Evolutionary conservation across 2,329 filamentous ascomycete species (phyloP).

Genomic region (Lecanicillium sp.): DNA sequence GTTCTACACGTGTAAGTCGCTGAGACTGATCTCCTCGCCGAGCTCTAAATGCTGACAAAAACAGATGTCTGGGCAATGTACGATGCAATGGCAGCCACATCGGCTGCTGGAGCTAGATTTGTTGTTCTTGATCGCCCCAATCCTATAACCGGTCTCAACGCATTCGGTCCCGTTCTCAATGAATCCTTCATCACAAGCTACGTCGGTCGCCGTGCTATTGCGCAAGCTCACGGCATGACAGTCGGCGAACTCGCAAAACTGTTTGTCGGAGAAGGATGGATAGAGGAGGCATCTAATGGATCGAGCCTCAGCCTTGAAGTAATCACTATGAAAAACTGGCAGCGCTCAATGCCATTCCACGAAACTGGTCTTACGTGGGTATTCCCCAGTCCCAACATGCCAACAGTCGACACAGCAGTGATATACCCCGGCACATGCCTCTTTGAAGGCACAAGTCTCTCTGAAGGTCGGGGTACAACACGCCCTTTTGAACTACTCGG

Average conservation of each 20-base stretch:
- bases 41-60: not conserved
- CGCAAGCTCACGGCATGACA: conserved; percentile 11
- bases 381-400: conserved; percentile 11
- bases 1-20: conserved; percentile 10
- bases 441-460: conserved; percentile 10
- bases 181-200: conserved; percentile 7
- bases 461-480: conserved; percentile 10
- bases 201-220: conserved; percentile 9
- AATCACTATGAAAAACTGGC: conserved; percentile 9
- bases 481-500: conserved; percentile 11
- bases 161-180: conserved; percentile 8
- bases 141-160: conserved; percentile 9
- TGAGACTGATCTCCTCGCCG: not conserved
- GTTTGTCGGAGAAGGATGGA: conserved; percentile 10
- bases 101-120: conserved; percentile 3
- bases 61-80: conserved; percentile 11
- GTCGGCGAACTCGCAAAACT: conserved; percentile 10
- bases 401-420: conserved; percentile 9
- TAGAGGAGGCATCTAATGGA: conserved; percentile 6
- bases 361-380: conserved; percentile 10
- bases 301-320: conserved; percentile 2
- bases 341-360: conserved; percentile 6
- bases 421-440: conserved; percentile 10
- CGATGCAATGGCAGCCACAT: conserved; percentile 9
- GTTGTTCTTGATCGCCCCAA: conserved; percentile 10